Evolutionary conservation across 1,139 yeast genomes (phyloP).

Genomic region (Nakaseomyces nivariensis): DNA sequence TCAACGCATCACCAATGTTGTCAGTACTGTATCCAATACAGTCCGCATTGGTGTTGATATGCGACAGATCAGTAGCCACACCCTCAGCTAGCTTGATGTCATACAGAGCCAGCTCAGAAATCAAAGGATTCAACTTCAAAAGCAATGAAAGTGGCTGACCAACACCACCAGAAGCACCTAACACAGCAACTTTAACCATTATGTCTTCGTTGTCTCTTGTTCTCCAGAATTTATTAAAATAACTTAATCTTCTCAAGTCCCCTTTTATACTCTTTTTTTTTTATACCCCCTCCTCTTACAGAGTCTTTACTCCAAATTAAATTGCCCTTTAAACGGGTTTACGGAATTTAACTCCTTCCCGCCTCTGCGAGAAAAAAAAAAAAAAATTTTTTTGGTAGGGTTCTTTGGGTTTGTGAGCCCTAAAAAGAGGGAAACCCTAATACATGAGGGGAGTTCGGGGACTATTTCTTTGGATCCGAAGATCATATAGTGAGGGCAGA

Average conservation of each 20-base stretch:
- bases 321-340: not conserved
- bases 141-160: slow-evolving; percentile 67
- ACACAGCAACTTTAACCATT: slow-evolving; percentile 60
- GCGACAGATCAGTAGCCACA: slow-evolving; percentile 66
- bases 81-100: slow-evolving; percentile 64
- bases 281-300: too few species aligned
- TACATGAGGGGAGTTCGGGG: too few species aligned
- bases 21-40: slow-evolving; percentile 36
- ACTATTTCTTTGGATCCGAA: too few species aligned
- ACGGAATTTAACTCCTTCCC: not conserved
- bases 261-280: too few species aligned
- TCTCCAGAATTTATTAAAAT: too few species aligned
- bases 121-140: slow-evolving; percentile 46
- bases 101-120: slow-evolving; percentile 48
- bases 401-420: not conserved
- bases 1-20: slow-evolving; percentile 42
- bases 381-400: not conserved
- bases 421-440: not conserved
- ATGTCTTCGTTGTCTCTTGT: not conserved
- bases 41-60: slow-evolving; percentile 44
- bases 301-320: not conserved
- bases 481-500: too few species aligned
- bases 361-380: not conserved
- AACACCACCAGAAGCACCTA: slow-evolving; percentile 77
- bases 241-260: too few species aligned